A percentile compares a stretch with the other conserved stretches of the same genome.
Evolutionary conservation across 257 asterid genomes (phyloP).

Genomic region (Nicotiana obtusifolia): DNA sequence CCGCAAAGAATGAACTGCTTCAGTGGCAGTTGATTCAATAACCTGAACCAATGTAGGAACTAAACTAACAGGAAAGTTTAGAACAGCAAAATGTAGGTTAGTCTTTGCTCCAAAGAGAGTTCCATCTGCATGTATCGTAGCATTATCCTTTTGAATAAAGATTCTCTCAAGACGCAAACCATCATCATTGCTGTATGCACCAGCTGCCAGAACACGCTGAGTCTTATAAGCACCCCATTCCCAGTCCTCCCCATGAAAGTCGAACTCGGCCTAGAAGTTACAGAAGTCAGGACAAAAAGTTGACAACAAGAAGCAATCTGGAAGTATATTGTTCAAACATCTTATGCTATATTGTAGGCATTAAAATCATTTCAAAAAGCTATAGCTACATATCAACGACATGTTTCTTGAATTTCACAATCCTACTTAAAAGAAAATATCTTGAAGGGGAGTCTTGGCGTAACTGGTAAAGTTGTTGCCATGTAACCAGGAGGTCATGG

Average conservation of each 20-base stretch:
- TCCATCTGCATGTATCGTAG: slow-evolving; percentile 98
- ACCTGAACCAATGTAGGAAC: slow-evolving; percentile 91
- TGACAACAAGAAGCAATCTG: slow-evolving; percentile 1
- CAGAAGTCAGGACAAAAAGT: slow-evolving; percentile 3
- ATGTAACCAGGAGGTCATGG: no score
- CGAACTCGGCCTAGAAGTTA: slow-evolving; percentile 72
- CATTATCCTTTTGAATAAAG: slow-evolving; percentile 93
- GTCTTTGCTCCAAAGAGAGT: slow-evolving; percentile 92
- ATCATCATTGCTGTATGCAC: slow-evolving; percentile 88
- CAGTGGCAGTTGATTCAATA: slow-evolving; percentile 88
- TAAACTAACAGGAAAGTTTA: slow-evolving; percentile 89
- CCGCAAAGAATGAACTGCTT: slow-evolving; percentile 84
- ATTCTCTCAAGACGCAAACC: slow-evolving; percentile 96
- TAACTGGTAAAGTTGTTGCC: no score
- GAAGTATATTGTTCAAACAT: neutral
- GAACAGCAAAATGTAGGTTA: slow-evolving; percentile 91
- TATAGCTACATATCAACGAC: slow-evolving; percentile 1
- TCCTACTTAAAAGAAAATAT: neutral
- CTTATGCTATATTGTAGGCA: neutral
- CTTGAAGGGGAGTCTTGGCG: neutral
- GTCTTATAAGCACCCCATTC: slow-evolving; percentile 97
- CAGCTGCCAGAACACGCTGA: slow-evolving; percentile 94
- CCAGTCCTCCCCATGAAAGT: slow-evolving; percentile 98
- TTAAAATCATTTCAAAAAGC: neutral
- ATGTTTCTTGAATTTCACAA: neutral